Evolutionary conservation across 306 rosid genomes (phyloP).

Genomic region (Potentilla sterilis): DNA sequence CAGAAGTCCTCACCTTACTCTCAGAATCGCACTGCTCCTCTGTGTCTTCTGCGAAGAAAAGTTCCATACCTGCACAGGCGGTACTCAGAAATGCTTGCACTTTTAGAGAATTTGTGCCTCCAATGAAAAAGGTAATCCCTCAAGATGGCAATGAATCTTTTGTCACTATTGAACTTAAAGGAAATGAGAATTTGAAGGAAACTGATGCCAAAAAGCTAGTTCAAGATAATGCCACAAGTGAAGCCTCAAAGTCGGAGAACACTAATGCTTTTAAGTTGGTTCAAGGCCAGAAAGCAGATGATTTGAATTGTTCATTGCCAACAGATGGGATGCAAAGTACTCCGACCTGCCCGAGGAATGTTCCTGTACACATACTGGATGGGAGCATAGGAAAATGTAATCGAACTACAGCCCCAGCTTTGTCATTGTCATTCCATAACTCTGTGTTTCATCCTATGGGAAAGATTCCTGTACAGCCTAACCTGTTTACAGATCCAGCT

Average conservation of each 20-base stretch:
- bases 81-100: constrained; percentile 39
- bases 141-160: constrained; percentile 48
- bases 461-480: constrained; percentile 48
- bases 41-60: constrained; percentile 55
- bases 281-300: constrained; percentile 51
- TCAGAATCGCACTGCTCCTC: constrained; percentile 62
- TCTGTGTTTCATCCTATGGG: constrained; percentile 54
- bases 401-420: constrained; percentile 49
- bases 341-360: constrained; percentile 82
- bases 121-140: constrained; percentile 42
- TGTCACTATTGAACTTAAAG: constrained; percentile 42
- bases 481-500: constrained; percentile 44
- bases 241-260: constrained; percentile 42
- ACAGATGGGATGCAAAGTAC: constrained; percentile 63
- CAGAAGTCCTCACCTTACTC: constrained; percentile 45
- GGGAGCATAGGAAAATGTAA: constrained; percentile 57
- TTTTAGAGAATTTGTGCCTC: constrained; percentile 63
- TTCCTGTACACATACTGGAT: constrained; percentile 82
- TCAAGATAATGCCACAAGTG: constrained; percentile 44
- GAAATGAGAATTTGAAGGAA: constrained; percentile 48
- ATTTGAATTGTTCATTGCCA: constrained; percentile 47
- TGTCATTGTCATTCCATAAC: constrained; percentile 48
- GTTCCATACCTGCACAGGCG: constrained; percentile 35
- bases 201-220: constrained; percentile 38
- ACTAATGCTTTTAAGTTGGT: constrained; percentile 43